These are phyloP conservation scores for Hordeum vulgare DNA, from an alignment of 176 grass and related monocot species.

Conservation along the genomic window MorexV3_pseudomolecules_assembly NC_058522.1:464611245-464611744, in stretches of 20 bases:
- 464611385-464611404: constrained; percentile 66
- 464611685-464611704: constrained; percentile 1
- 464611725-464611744: not conserved
- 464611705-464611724: not conserved
- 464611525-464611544: constrained; percentile 62
- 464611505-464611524: not conserved
- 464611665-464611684: constrained; percentile 6
- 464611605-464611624: not conserved
- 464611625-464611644: not conserved
- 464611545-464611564: constrained; percentile 96
- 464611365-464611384: constrained; percentile 41
- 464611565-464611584: constrained; percentile 20
- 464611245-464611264: constrained; percentile 88
- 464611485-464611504: not conserved
- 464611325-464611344: constrained; percentile 95
- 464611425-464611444: constrained; percentile 86
- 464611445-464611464: constrained; percentile 97
- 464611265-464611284: constrained; percentile 89
- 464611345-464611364: constrained; percentile 66
- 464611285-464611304: constrained; percentile 67
- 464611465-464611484: constrained; percentile 86
- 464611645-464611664: constrained; percentile 3
- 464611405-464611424: constrained; percentile 86
- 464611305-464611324: constrained; percentile 77
- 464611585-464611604: not conserved